Evolutionary conservation across 352 stramenopile species (phyloP).

Genomic region (Hyaloperonospora arabidopsidis): DNA sequence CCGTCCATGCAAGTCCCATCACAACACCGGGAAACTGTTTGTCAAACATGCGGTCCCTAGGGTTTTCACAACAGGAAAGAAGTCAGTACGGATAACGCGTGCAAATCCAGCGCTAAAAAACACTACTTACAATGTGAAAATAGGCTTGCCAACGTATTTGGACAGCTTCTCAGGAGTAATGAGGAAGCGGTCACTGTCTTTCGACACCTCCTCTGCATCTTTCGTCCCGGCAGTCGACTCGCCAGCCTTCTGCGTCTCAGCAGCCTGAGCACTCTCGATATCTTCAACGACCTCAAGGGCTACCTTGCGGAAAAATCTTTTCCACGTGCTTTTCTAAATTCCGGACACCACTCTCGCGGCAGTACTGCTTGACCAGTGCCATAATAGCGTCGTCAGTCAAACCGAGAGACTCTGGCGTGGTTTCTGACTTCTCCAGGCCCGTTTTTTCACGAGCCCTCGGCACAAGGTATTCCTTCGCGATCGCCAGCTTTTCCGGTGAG

Average conservation of each 20-base stretch:
- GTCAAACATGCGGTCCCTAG: slow-evolving; percentile 94
- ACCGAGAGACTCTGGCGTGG: slow-evolving; percentile 75
- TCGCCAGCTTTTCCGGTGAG: slow-evolving; percentile 95
- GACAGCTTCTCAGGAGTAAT: slow-evolving; percentile 92
- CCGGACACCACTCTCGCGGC: slow-evolving; percentile 94
- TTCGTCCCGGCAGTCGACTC: slow-evolving; percentile 22
- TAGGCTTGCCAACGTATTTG: slow-evolving; percentile 97
- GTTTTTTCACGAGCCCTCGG: slow-evolving; percentile 93
- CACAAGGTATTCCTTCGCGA: slow-evolving; percentile 96
- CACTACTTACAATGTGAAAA: slow-evolving; percentile 90
- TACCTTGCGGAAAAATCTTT: slow-evolving; percentile 97
- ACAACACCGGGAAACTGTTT: slow-evolving; percentile 91
- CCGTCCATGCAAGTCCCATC: slow-evolving; percentile 98
- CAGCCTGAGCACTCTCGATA: slow-evolving; percentile 36
- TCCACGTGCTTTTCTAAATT: slow-evolving; percentile 98
- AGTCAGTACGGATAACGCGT: slow-evolving; percentile 2
- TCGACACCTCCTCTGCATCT: slow-evolving; percentile 8
- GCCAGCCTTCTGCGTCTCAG: slow-evolving; percentile 32
- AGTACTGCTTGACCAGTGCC: slow-evolving; percentile 89
- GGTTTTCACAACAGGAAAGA: slow-evolving; percentile 4
- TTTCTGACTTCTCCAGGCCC: slow-evolving; percentile 63
- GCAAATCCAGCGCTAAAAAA: not conserved
- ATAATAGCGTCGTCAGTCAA: slow-evolving; percentile 92
- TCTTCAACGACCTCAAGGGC: slow-evolving; percentile 94
- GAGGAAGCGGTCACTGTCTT: slow-evolving; percentile 68